Base-by-base conservation (phyloP, 2,329 filamentous ascomycete species). In the Coniochaeta pulveracea region DNA sequence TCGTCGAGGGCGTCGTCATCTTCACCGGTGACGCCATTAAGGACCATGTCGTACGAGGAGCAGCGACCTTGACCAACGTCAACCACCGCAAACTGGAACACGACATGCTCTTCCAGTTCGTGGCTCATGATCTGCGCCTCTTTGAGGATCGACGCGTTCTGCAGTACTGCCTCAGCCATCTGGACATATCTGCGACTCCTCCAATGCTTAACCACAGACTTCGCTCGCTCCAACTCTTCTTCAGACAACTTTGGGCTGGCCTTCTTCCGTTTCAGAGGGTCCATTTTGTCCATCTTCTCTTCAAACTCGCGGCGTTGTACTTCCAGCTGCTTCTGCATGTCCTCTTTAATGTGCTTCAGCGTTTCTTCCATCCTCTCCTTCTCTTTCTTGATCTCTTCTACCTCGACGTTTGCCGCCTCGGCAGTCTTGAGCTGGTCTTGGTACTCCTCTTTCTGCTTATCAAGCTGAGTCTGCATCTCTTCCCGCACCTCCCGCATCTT, bases 81-180 rank as follows among this genome's bases (percentile, higher is more conserved):
- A 19, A 96, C 76, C 36, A 95, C 78, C 10, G 85, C 81, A 52
- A 96, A 98, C 54, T 98, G 91, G 53, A 98, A 96, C 14, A 89
- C 80, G 7, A 95, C 83, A 43, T 77, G 77, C 54, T 95, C 91
- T 45, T 91, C 84, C 62, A 98, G 82, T 47, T 93, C 85, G 46
- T 94, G 89, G 60, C 88, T 93, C 85, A 98, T 91, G 39, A 98
- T 80, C 51, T 98, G 91, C 2, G 91, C 91, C 57, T 98, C 91
- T 54, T 98, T 98, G 37, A 98, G 58, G 18, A 79, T 74, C 6
- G 84, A 77, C 3, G 89, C 89, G 52, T 93, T 80, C 50, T 93
- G 86, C 28, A 98, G 64, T 18, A 96, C 79, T 2, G 80, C 76
- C 55, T 96, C 91, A 3, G 89, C 88, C 84, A 98, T 94, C 35